phyloP scores from a whole-genome alignment of 2,329 filamentous ascomycete species.

The Leptographium lundbergii region DNA sequence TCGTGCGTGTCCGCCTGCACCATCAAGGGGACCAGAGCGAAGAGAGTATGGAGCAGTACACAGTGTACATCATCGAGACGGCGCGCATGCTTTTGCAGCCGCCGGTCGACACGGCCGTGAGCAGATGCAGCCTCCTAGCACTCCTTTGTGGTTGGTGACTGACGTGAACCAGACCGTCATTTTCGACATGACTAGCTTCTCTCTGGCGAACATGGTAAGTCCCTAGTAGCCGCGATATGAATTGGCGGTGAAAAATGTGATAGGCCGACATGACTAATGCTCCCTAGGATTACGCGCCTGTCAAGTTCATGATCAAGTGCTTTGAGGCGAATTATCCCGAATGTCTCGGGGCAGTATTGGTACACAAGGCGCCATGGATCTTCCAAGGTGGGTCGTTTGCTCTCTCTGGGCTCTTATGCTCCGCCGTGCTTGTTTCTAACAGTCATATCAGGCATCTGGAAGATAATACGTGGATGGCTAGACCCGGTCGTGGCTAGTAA shows the following conservation, averaged over 20 bases:
- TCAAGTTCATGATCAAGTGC: constrained; percentile 99
- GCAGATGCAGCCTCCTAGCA: constrained; percentile 21
- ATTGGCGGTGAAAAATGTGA: no score
- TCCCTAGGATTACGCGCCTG: constrained; percentile 70
- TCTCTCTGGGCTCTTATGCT: not conserved
- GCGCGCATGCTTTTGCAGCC: constrained; percentile 69
- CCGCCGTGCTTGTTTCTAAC: not conserved
- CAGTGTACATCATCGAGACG: constrained; percentile 89
- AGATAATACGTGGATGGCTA: constrained; percentile 87
- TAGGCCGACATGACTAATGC: constrained; percentile 6
- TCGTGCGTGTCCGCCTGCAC: constrained; percentile 74
- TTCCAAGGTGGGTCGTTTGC: constrained; percentile 58
- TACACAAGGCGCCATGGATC: constrained; percentile 94
- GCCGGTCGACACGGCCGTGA: constrained; percentile 82
- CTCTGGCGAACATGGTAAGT: constrained; percentile 80
- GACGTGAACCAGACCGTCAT: constrained; percentile 55
- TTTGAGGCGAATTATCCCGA: constrained; percentile 99
- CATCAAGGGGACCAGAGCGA: constrained; percentile 71
- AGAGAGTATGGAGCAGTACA: constrained; percentile 73
- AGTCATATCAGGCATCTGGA: constrained; percentile 63
- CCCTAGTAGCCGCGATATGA: no score
- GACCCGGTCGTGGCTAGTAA: constrained; percentile 93
- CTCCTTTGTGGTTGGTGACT: not conserved
- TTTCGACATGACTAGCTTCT: constrained; percentile 93
- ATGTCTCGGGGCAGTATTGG: constrained; percentile 74